Conservation (phyloP, 2,329 filamentous ascomycete genomes). For the Colletotrichum kahawae region DNA sequence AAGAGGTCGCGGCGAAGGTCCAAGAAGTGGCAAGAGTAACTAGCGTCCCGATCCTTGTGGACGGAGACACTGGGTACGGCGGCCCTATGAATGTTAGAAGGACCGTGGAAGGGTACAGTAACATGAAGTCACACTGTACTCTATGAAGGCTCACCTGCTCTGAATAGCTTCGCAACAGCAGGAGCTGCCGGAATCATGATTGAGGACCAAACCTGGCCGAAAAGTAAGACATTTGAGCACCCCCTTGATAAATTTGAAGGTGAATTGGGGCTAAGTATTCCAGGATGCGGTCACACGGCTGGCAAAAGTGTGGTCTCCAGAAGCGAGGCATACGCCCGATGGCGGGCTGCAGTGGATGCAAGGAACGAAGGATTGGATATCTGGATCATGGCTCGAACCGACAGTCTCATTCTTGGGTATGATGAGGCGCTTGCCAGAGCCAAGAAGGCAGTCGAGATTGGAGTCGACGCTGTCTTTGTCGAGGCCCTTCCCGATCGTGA, state of each 20-base stretch:
- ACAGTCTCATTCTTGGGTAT: conserved; percentile 45
- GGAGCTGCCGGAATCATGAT: conserved; percentile 46
- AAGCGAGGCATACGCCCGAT: conserved; percentile 49
- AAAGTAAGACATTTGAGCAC: conserved; percentile 34
- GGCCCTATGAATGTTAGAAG: conserved; percentile 51
- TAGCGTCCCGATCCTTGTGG: conserved; percentile 45
- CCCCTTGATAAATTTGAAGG: neutral
- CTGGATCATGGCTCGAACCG: conserved; percentile 49
- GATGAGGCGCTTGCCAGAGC: conserved; percentile 49
- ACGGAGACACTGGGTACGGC: conserved; percentile 54
- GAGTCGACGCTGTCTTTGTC: conserved; percentile 48
- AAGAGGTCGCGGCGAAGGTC: conserved; percentile 50
- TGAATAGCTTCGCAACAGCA: conserved; percentile 33
- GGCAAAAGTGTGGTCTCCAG: conserved; percentile 50
- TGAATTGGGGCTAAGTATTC: neutral
- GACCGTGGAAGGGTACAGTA: conserved; percentile 44
- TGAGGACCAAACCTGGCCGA: conserved; percentile 55
- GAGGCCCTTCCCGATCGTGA: conserved; percentile 48
- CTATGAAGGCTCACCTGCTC: neutral
- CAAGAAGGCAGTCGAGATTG: conserved; percentile 44
- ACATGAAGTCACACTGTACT: neutral
- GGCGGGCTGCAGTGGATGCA: conserved; percentile 50
- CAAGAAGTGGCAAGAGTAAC: conserved; percentile 43
- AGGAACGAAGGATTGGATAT: conserved; percentile 49
- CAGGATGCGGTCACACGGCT: conserved; percentile 43